These are phyloP conservation scores for Fonsecaea pedrosoi DNA, from an alignment of 2,329 filamentous ascomycete genomes.

Conservation along the genomic window DNA sequence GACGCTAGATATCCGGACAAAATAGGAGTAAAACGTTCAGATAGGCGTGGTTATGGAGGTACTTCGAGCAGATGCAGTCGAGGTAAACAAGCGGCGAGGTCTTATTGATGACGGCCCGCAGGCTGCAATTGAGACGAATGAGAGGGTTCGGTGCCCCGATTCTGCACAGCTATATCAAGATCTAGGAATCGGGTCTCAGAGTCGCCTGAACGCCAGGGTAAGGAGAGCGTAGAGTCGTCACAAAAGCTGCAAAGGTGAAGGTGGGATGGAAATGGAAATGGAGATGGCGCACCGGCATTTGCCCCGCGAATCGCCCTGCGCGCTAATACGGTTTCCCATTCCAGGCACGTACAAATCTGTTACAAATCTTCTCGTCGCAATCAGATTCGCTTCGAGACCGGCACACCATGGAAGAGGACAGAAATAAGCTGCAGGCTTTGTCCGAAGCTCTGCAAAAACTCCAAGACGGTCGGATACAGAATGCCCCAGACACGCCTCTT, in stretches of 20 bases:
- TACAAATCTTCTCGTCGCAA: conserved; percentile 28
- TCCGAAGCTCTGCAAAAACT: conserved; percentile 88
- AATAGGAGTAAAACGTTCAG: neutral
- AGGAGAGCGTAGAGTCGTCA: neutral
- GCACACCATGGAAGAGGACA: conserved; percentile 56
- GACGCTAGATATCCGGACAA: neutral
- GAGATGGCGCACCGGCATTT: conserved; percentile 26
- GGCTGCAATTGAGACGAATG: neutral
- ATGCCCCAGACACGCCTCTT: neutral
- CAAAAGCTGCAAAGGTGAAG: conserved; percentile 12
- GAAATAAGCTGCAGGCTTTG: conserved; percentile 79
- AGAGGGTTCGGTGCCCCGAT: neutral
- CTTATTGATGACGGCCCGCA: neutral
- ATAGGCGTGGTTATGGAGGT: neutral
- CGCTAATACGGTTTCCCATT: conserved; percentile 23
- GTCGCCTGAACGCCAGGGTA: neutral
- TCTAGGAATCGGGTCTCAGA: neutral
- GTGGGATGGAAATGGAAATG: conserved; percentile 12
- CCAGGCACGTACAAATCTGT: conserved; percentile 21
- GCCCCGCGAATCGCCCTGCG: conserved; percentile 29
- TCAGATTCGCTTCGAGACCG: conserved; percentile 1
- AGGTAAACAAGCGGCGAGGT: conserved; percentile 18
- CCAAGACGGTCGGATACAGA: conserved; percentile 70
- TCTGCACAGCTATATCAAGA: neutral
- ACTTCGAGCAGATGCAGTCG: neutral